A percentile compares a stretch with the other conserved stretches of the same genome.
Evolutionary conservation across 1,139 yeast species (phyloP).

Genomic region (Geotrichum klebahnii): DNA sequence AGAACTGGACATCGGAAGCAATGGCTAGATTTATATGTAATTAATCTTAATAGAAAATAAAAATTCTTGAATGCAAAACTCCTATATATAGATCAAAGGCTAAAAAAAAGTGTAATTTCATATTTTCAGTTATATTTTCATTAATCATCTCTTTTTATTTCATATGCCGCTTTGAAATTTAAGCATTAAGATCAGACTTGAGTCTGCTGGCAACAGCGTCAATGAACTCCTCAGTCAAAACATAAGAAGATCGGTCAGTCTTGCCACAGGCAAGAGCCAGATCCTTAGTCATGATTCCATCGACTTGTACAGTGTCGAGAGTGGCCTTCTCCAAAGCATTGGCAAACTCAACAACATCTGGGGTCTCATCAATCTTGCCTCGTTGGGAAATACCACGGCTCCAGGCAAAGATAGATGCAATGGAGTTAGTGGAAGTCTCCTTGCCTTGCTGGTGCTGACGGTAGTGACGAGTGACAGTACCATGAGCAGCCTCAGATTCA

Average conservation of each 20-base stretch:
- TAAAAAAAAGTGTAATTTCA: conserved; percentile 3
- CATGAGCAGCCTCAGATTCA: conserved; percentile 96
- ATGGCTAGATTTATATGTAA: no score
- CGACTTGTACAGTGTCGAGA: conserved; percentile 77
- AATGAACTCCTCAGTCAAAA: conserved; percentile 85
- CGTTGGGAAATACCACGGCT: conserved; percentile 87
- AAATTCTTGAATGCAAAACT: no score
- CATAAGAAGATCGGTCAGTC: conserved; percentile 74
- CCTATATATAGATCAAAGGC: not conserved
- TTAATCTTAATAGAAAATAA: no score
- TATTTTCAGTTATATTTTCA: conserved; percentile 10
- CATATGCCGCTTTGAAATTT: no score
- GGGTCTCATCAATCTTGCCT: conserved; percentile 81
- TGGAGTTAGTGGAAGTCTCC: conserved; percentile 96
- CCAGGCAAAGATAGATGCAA: conserved; percentile 98
- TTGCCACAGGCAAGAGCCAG: conserved; percentile 83
- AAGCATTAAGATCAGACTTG: conserved; percentile 31
- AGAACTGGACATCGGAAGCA: no score
- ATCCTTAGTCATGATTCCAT: conserved; percentile 92
- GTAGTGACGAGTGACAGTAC: conserved; percentile 94
- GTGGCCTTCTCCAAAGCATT: conserved; percentile 75
- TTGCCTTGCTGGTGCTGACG: conserved; percentile 93
- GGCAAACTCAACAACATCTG: conserved; percentile 78
- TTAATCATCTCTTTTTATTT: conserved; percentile 7
- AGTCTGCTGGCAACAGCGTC: conserved; percentile 67